Evolutionary conservation across 768 basidiomycete species (phyloP), one percentile per base, ranked within the genome.

Genomic region (Rhodosporidiobolus odoratus): DNA sequence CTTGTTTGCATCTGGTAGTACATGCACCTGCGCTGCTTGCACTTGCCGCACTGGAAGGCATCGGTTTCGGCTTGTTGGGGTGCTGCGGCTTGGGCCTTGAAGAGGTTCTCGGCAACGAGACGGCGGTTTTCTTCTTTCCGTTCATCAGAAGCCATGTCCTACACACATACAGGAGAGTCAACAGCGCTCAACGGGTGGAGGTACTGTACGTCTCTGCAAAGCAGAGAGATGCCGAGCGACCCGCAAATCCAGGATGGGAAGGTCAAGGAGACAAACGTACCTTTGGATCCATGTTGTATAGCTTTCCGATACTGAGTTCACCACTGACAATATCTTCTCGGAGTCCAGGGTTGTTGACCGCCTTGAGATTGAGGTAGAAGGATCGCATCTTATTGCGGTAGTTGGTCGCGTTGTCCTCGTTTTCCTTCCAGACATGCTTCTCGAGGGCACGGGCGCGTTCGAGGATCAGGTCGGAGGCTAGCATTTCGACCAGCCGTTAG

Each of bases 121-220:
- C 87, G 88, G 68, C 85, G 85, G 75, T 94, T 89, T 15, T 89
- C 88, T 3, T 89, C 87, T 76, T 91, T 89, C 40, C 92, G 85
- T 73, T 94, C 91, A 77, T 92, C 92, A 0, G 91, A 91, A 21
- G 95, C 94, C 91, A 99, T 92, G 76, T 98, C 94, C 92, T 95
- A 69, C 9, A n/a, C n/a, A n/a, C n/a, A n/a, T n/a, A 12, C 13
- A 48, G 16, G 16, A 12, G 27, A n/a, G n/a, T n/a, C n/a, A n/a
- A n/a, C n/a, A n/a, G n/a, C n/a, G n/a, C n/a, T n/a, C n/a, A n/a
- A n/a, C n/a, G n/a, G n/a, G n/a, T n/a, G n/a, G n/a, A n/a, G n/a
- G n/a, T n/a, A n/a, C n/a, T n/a, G n/a, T n/a, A n/a, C n/a, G n/a
- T n/a, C n/a, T n/a, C n/a, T 7, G 25, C n/a, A n/a, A n/a, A n/a